Percentiles rank a stretch among this genome's conserved stretches.
These are phyloP conservation scores for Biancaea sappan DNA, from an alignment of 306 rosid species.

Conservation along the genomic window DNA sequence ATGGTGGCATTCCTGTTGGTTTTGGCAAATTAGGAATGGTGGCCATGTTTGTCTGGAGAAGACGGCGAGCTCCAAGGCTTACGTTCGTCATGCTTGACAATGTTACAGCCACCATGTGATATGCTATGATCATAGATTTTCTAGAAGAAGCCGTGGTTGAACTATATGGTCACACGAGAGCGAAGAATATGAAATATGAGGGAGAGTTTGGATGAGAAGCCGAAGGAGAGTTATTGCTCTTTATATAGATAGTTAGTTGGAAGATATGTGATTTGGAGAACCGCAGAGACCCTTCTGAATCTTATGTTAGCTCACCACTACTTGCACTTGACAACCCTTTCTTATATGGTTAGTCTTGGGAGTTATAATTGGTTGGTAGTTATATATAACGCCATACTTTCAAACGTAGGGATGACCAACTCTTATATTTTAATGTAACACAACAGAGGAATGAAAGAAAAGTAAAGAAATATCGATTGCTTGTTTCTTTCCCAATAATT, in stretches of 20 bases:
- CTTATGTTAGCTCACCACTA: background rate
- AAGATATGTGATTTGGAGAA: background rate
- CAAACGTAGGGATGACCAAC: too few relatives aligned
- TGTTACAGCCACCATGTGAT: background rate
- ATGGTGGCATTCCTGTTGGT: background rate
- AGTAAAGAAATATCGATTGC: too few relatives aligned
- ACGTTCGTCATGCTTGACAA: background rate
- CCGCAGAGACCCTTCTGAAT: background rate
- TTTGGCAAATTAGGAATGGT: background rate
- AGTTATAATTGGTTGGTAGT: too few relatives aligned
- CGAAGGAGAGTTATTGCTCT: background rate
- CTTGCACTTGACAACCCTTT: too few relatives aligned
- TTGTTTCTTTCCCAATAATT: too few relatives aligned
- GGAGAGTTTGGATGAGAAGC: background rate
- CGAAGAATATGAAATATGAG: background rate
- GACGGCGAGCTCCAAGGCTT: background rate
- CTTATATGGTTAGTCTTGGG: too few relatives aligned
- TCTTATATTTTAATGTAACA: too few relatives aligned
- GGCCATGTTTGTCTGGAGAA: background rate
- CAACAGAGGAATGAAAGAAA: too few relatives aligned
- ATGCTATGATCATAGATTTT: background rate
- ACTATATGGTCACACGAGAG: background rate
- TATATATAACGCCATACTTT: too few relatives aligned
- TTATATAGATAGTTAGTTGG: background rate
- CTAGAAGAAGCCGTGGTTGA: background rate